Evolutionary conservation across 305 asterid species (phyloP).

Genomic region (Fraxinus angustifolia): DNA sequence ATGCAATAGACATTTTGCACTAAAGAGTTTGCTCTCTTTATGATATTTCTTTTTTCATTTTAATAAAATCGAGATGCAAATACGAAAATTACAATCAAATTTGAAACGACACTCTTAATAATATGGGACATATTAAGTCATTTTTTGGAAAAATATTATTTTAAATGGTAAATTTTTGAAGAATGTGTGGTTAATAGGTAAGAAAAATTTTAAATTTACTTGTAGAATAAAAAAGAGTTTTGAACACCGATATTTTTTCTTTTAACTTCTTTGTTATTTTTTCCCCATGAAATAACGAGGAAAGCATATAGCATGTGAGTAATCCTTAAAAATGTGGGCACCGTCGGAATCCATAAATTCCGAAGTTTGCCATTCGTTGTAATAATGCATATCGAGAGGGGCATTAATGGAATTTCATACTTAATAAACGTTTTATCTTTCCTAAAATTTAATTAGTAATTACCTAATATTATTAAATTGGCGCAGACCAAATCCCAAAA

Average conservation of each 20-base stretch:
- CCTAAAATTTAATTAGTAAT: not conserved
- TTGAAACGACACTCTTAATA: not conserved
- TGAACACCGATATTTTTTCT: not conserved
- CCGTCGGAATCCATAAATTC: not conserved
- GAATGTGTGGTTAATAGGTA: not conserved
- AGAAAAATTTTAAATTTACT: not conserved
- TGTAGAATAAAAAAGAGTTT: not conserved
- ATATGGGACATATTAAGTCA: not conserved
- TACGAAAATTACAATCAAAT: not conserved
- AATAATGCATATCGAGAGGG: slow-evolving; percentile 18
- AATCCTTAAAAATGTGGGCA: not conserved
- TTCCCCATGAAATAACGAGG: not conserved
- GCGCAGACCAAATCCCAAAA: slow-evolving; percentile 24
- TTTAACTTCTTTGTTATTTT: not conserved
- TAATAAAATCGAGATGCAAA: not conserved
- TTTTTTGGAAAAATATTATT: too few species aligned
- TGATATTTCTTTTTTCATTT: not conserved
- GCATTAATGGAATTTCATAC: slow-evolving; percentile 14
- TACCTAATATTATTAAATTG: slow-evolving; percentile 1
- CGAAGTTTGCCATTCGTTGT: not conserved
- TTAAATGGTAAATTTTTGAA: too few species aligned
- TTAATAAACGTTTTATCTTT: slow-evolving; percentile 4
- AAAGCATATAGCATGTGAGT: too few species aligned
- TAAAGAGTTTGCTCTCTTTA: not conserved
- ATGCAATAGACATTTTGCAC: not conserved